Conservation (phyloP, 2,329 filamentous ascomycete genomes). For the Talaromyces islandicus region DNA sequence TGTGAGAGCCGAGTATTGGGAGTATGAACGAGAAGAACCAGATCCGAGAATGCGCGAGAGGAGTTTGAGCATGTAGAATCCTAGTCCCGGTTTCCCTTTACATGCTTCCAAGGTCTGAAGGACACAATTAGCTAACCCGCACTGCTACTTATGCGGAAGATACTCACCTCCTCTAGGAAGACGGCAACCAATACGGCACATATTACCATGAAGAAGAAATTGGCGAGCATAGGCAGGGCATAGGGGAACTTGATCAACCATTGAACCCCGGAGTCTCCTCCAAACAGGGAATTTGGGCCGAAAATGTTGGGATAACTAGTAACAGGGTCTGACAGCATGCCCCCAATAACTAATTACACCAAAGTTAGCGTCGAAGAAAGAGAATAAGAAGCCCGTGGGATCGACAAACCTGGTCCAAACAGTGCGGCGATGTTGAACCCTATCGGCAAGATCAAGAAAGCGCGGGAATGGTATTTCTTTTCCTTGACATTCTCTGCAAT, state of each 20-base stretch:
- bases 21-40: slow-evolving; percentile 24
- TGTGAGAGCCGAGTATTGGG: slow-evolving; percentile 27
- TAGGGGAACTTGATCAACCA: slow-evolving; percentile 63
- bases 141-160: background rate
- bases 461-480: slow-evolving; percentile 54
- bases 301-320: slow-evolving; percentile 59
- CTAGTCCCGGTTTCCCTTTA: slow-evolving; percentile 42
- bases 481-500: slow-evolving; percentile 66
- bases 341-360: slow-evolving; percentile 48
- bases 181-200: slow-evolving; percentile 54
- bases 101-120: slow-evolving; percentile 44
- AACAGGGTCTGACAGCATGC: slow-evolving; percentile 61
- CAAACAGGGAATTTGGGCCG: slow-evolving; percentile 52
- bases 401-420: slow-evolving; percentile 37
- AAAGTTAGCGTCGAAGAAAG: background rate
- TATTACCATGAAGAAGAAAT: slow-evolving; percentile 51
- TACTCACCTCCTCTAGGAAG: slow-evolving; percentile 55
- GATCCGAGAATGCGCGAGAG: slow-evolving; percentile 20
- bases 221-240: slow-evolving; percentile 62
- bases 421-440: slow-evolving; percentile 61
- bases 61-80: slow-evolving; percentile 26
- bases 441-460: slow-evolving; percentile 57
- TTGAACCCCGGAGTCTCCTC: slow-evolving; percentile 49
- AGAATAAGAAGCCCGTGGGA: slow-evolving; percentile 12
- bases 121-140: background rate